Conservation (phyloP, 768 basidiomycete genomes). For the Russula sp. region DNA sequence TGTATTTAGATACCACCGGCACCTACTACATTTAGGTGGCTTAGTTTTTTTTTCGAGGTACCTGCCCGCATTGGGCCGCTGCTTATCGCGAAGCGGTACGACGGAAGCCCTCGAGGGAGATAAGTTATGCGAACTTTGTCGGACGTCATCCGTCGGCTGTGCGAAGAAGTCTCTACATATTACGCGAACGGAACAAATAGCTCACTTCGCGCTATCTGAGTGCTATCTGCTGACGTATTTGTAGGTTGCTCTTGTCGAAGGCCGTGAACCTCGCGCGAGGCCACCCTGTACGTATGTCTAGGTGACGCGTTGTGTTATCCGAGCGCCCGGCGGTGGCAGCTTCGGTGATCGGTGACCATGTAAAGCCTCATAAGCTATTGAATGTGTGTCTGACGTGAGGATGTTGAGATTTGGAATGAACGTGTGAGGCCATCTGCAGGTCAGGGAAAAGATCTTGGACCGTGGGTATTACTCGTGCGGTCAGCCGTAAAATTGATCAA, state of each 20-base stretch:
- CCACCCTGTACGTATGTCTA: background rate
- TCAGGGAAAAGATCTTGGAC: background rate
- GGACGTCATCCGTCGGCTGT: constrained; percentile 4
- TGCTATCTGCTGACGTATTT: constrained; percentile 13
- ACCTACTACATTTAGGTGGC: background rate
- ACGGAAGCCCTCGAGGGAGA: constrained; percentile 7
- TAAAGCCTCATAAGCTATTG: background rate
- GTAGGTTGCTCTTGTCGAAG: background rate
- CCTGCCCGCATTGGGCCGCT: background rate
- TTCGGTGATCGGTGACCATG: background rate
- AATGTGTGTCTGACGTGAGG: constrained; percentile 3
- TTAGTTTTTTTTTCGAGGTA: background rate
- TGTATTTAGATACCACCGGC: constrained; percentile 3
- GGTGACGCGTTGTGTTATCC: background rate
- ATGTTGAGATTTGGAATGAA: background rate
- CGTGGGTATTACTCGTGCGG: constrained; percentile 4
- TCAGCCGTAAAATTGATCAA: constrained; percentile 15
- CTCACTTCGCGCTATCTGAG: background rate
- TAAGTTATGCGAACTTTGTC: constrained; percentile 4
- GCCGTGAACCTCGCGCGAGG: constrained; percentile 4
- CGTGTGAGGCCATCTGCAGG: background rate
- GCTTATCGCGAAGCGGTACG: constrained; percentile 19
- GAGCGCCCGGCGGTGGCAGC: background rate
- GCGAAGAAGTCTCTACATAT: background rate
- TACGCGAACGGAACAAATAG: constrained; percentile 11